A percentile compares a stretch with the other conserved stretches of the same genome.
Conservation (phyloP, 2,329 filamentous ascomycete genomes). For the Hansfordia pulvinata region DNA sequence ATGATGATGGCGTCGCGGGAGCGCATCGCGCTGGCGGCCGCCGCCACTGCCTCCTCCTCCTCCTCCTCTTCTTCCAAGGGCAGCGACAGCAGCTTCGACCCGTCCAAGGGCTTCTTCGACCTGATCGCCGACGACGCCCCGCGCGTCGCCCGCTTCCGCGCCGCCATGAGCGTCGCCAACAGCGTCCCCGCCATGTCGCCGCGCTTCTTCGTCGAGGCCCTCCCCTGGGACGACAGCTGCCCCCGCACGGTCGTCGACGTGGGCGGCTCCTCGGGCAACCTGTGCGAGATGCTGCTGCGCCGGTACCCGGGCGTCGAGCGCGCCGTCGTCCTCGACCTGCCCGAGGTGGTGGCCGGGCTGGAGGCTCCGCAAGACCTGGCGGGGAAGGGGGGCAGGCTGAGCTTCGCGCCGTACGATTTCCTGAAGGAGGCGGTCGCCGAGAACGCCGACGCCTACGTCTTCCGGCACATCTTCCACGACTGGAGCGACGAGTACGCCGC, state of each 20-base stretch:
- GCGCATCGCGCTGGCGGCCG: no score
- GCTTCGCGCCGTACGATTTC: constrained; percentile 12
- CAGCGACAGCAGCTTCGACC: constrained; percentile 5
- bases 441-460: constrained; percentile 11
- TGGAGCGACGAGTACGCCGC: constrained; percentile 19
- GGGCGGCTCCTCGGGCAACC: constrained; percentile 12
- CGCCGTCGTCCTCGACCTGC: constrained; percentile 10
- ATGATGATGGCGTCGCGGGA: constrained; percentile 7
- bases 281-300: constrained; percentile 9
- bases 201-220: constrained; percentile 10
- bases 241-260: constrained; percentile 12
- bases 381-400: constrained; percentile 8
- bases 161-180: constrained; percentile 11
- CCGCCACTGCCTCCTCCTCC: no score
- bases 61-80: no score
- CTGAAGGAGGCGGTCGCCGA: constrained; percentile 7
- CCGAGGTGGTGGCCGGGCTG: constrained; percentile 11
- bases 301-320: constrained; percentile 7
- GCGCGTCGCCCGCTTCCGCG: constrained; percentile 11
- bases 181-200: constrained; percentile 7
- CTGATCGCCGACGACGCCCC: constrained; percentile 9
- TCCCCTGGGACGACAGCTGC: constrained; percentile 11
- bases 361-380: constrained; percentile 8
- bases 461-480: constrained; percentile 20
- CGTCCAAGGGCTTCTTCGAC: constrained; percentile 11